phyloP scores from a whole-genome alignment of 2,329 filamentous ascomycete species.

The Colletotrichum godetiae region DNA sequence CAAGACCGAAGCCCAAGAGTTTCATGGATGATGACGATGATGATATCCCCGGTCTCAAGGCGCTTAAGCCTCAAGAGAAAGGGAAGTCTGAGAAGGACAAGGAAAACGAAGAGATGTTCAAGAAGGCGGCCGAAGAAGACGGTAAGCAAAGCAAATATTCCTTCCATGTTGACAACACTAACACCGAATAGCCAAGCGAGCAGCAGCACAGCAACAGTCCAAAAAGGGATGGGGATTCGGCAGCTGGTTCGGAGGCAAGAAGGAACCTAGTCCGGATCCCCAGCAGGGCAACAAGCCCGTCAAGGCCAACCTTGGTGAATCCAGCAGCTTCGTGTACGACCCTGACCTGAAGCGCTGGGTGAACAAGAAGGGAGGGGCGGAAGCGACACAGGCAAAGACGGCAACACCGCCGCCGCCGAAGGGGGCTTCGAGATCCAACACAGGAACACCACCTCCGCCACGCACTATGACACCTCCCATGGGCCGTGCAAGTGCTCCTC shows the following conservation, averaged over 20 bases:
- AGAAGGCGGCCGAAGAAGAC: constrained; percentile 83
- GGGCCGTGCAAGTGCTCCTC: constrained; percentile 42
- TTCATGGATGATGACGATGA: constrained; percentile 87
- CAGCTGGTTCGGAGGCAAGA: constrained; percentile 85
- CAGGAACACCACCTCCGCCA: constrained; percentile 65
- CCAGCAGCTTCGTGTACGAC: constrained; percentile 93
- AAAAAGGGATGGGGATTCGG: constrained; percentile 84
- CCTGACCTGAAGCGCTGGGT: constrained; percentile 98
- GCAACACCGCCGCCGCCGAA: constrained; percentile 85
- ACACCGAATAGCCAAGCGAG: constrained; percentile 67
- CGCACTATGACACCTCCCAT: constrained; percentile 43
- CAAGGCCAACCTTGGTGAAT: constrained; percentile 92
- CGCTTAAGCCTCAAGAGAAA: constrained; percentile 64
- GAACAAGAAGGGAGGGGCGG: constrained; percentile 88
- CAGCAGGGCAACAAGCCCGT: constrained; percentile 72
- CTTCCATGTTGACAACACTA: constrained; percentile 22
- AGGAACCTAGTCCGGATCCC: constrained; percentile 61
- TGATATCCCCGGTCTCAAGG: constrained; percentile 64
- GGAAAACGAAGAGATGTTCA: constrained; percentile 87
- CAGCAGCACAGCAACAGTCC: constrained; percentile 55
- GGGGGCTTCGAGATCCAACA: constrained; percentile 64
- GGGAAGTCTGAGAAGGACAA: constrained; percentile 76
- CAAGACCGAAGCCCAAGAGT: constrained; percentile 78
- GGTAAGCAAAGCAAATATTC: constrained; percentile 56
- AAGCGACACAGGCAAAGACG: constrained; percentile 67